Base-by-base conservation (phyloP, 345 rosid species). In the Sisymbrium altissimum region DNA sequence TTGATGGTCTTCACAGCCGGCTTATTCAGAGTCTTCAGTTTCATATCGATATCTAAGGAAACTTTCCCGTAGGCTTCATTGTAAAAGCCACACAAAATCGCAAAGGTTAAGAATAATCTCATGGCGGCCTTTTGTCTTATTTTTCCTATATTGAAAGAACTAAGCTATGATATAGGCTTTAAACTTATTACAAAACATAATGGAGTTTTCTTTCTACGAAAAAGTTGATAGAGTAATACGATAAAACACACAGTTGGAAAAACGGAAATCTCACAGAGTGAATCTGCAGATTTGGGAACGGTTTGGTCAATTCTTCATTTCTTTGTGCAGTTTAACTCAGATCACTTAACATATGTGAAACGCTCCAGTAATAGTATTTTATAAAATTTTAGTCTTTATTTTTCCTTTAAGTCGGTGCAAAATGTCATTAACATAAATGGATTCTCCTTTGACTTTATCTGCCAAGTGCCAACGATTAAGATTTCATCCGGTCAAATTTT, bases 1-100 rank as follows among this genome's bases (percentile, higher is more conserved):
- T 68, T 49, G 40, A 85, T 60, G 12, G 79, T 79, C 64, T 85
- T 84, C 19, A 76, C 58, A 0, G 87, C 82, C 56, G 87, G 85
- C 58, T 87, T 87, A 40, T 84, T 82, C 23, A 87, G 81, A 54
- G 56, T 70, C 80, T 72, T 85, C 2, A 87, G 19, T 40, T 64
- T 82, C 65, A 54, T 44, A 41, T 78, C 77, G 30, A 85, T 61
- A 18, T 77, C 83, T 17, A 1, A 10, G 25, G 57, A 45, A 68
- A 9, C 29, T 49, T n/a, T 44, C 12, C 59, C 78, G 9, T 69
- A n/a, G 15, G 19, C 63, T 21, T 43, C 61, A 48, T 7, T 57
- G 64, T 38, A 55, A 38, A 81, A 65, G 50, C 19, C 14, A 49
- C 32, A 60, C 6, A 66, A 40, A 73, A 39, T 55, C 21, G 11